Evolutionary conservation across 805 yeast species (phyloP), one percentile per base, ranked within the genome.

Genomic region (Nakazawaea populi): DNA sequence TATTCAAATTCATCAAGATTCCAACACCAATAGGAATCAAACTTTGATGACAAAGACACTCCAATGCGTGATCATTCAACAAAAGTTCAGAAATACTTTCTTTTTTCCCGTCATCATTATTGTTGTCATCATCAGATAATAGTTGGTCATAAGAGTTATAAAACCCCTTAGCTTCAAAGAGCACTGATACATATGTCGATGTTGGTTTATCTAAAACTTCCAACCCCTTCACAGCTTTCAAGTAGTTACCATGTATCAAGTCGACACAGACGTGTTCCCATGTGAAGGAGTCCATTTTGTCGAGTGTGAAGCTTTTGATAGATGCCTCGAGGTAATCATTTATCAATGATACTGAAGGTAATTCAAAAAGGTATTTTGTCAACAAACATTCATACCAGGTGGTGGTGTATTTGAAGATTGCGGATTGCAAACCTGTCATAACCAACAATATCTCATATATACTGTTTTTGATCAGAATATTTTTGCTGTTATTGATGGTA

Each of bases 11-110:
- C 44, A 72, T 73, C 50, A 85, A 66, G 2, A 87, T 65, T 6
- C 92, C 94, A 55, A 85, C 74, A 2, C 89, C 91, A 43, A 83
- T 76, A 0, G 91, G 84, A 46, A 85, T 82, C 41, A 83, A 67
- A 24, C 68, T 67, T 54, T 78, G 81, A 46, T 73, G 67, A 34
- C 76, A 69, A 44, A 83, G 65, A 59, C 82, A 79, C 38, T 77
- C 75, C 52, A 76, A 69, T 1, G 86, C 81, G 60, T 79, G 79
- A 34, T 76, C 73, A 24, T 76, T 76, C 40, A 83, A 58, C 61
- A 83, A 74, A 58, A 74, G 75, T 51, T 80, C 85, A 12, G 83
- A 78, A n/a, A 82, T 42, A 4, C 49, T 37, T 27, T 51, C 47
- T n/a, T 28, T 30, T 6, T 45, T 40, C 32, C 57, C 60, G 2